These are phyloP conservation scores for Paraconiothyrium sp. DNA, from an alignment of 2,329 filamentous ascomycete genomes.

Conservation along the genomic window DNA sequence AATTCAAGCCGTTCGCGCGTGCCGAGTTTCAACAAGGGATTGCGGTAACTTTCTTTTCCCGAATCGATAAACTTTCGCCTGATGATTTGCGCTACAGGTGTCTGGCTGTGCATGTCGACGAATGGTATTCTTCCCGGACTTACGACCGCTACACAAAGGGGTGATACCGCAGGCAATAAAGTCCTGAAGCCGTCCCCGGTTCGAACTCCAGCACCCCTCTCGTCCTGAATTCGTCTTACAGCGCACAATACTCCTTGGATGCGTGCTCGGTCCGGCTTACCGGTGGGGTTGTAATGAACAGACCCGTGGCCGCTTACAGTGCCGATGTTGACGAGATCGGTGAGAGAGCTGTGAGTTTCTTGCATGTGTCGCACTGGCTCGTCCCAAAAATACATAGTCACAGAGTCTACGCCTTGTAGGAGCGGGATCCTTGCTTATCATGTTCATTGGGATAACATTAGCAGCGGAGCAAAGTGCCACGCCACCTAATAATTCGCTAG, in stretches of 20 bases:
- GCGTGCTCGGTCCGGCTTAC: constrained; percentile 8
- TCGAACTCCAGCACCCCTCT: background rate
- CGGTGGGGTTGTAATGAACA: constrained; percentile 1
- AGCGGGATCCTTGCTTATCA: constrained; percentile 7
- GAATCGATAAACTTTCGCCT: constrained; percentile 8
- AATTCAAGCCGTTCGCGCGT: background rate
- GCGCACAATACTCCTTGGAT: background rate
- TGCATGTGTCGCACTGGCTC: constrained; percentile 6
- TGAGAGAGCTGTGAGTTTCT: constrained; percentile 10
- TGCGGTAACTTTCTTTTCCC: constrained; percentile 2
- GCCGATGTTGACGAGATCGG: constrained; percentile 11
- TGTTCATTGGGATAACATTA: background rate
- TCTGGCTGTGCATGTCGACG: constrained; percentile 12
- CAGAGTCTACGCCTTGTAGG: constrained; percentile 10
- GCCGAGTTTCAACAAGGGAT: background rate
- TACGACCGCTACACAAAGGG: constrained; percentile 8
- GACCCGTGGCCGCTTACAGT: constrained; percentile 10
- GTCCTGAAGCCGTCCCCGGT: constrained; percentile 2
- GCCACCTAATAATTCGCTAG: background rate
- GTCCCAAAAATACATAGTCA: constrained; percentile 10
- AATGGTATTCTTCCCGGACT: background rate
- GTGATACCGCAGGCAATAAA: constrained; percentile 13
- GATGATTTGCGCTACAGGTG: constrained; percentile 1
- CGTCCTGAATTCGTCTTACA: background rate
- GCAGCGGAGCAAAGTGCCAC: background rate